These are phyloP conservation scores for Neurospora sp. DNA, from an alignment of 495 filamentous ascomycete genomes.

Conservation along the genomic window DNA sequence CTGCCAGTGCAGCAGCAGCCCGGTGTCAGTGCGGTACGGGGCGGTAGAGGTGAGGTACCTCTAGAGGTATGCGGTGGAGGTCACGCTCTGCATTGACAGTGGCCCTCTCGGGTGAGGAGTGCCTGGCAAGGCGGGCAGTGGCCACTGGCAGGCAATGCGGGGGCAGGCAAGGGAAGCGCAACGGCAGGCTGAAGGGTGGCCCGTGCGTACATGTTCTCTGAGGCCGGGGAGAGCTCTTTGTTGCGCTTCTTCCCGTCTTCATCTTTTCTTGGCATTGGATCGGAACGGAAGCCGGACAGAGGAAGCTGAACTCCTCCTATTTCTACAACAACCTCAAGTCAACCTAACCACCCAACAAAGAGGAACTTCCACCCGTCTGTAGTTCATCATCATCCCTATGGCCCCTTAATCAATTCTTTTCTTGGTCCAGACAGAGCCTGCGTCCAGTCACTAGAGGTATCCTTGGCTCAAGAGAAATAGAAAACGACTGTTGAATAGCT, in stretches of 20 bases:
- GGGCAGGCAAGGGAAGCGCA: not conserved
- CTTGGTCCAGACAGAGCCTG: not conserved
- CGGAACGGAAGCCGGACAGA: not conserved
- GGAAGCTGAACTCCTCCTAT: not conserved
- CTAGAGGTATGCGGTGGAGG: not conserved
- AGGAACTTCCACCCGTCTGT: not conserved
- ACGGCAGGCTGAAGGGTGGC: not conserved
- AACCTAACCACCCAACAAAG: not conserved
- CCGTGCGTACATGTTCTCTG: not conserved
- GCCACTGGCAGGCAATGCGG: not conserved
- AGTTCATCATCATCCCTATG: not conserved
- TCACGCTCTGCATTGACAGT: not conserved
- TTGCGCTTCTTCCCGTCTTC: not conserved
- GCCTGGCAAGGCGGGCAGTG: not conserved
- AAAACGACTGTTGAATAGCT: not conserved
- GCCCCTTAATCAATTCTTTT: not conserved
- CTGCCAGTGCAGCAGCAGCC: not conserved
- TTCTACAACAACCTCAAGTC: not conserved
- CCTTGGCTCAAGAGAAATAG: not conserved
- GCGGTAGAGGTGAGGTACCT: not conserved
- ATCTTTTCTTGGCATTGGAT: not conserved
- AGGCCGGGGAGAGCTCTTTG: not conserved
- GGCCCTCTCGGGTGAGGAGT: not conserved
- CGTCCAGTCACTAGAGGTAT: not conserved
- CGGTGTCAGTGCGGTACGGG: not conserved